phyloP scores from a whole-genome alignment of 179 eudicot species.

The Heliamphora pulchella region DNA sequence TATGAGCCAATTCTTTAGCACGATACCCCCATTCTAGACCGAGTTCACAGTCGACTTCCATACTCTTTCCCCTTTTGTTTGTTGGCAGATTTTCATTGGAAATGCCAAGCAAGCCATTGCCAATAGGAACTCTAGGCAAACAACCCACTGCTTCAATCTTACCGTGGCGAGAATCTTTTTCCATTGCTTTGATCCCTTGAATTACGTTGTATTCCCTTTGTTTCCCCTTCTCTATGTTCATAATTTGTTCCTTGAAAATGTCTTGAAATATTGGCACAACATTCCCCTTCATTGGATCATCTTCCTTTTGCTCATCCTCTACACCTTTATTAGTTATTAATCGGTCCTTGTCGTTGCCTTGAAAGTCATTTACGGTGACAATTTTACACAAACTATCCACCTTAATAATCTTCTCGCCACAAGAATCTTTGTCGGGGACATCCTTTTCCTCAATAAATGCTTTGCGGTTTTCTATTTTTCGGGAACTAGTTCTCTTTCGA shows the following conservation, averaged over 20 bases:
- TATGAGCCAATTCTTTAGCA: background rate
- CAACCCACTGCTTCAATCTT: background rate
- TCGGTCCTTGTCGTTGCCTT: no score
- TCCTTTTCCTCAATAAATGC: background rate
- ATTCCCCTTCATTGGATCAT: no score
- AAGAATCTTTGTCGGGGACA: background rate
- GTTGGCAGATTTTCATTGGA: background rate
- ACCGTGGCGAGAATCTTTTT: background rate
- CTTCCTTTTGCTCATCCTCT: no score
- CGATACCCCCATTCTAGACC: background rate
- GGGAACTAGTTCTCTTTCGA: constrained; percentile 12
- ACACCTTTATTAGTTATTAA: no score
- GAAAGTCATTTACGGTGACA: background rate
- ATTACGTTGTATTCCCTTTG: background rate
- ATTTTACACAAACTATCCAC: background rate
- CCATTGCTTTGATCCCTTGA: background rate
- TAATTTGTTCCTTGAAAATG: background rate
- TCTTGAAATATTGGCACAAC: background rate
- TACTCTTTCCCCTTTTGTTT: background rate
- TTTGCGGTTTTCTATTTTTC: background rate
- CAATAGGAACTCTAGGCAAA: no score
- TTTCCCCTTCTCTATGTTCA: background rate
- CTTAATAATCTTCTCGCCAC: background rate
- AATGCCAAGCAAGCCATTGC: background rate
- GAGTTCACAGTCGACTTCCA: background rate